Base-by-base conservation (phyloP, 352 stramenopile species). In the Globisporangium echinulatum region DNA sequence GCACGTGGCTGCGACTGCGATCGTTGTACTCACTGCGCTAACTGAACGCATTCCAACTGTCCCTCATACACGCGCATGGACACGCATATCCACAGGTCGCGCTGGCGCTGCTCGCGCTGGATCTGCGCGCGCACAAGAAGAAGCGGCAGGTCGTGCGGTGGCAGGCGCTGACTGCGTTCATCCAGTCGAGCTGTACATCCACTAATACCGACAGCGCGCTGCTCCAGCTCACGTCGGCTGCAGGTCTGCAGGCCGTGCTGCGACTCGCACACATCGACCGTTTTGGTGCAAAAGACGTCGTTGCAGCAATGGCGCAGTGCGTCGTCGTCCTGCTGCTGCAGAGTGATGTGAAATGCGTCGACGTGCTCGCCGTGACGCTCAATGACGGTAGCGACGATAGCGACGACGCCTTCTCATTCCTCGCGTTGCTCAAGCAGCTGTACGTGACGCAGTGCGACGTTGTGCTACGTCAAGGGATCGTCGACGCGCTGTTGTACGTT, bases 401-500 rank as follows among this genome's bases (percentile, higher is more conserved):
- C 14, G 17, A 19, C 37, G 58, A 59, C 0, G 60, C 15, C 6
- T 56, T 56, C 33, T 63, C 64, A 14, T 78, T 64, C 15, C 38
- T 88, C 25, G 66, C 80, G n/a, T 55, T 90, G 14, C 47, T 86
- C 47, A 88, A 90, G 68, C 82, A 92, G 51, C 76, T 89, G 54
- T 92, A 90, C 58, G 79, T 89, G 64, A 89, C 77, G 42, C 63
- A 89, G 9, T n/a, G 43, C 0, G 61, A 67, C 37, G 40, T 49
- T 47, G 36, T 49, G 3, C 51, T 69, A 37, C 75, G 75, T 14
- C 56, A 74, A 14, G 51, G 66, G 39, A 58, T 90, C 13, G 67
- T 73, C 14, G 51, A 61, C 11, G 68, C 58, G 7, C 53, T 92
- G 9, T 25, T 54, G n/a, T 56, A 51, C 14, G 33, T 75, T 2